Base-by-base conservation (phyloP, 2,329 filamentous ascomycete genomes). In the Beauveria varroae region DNA sequence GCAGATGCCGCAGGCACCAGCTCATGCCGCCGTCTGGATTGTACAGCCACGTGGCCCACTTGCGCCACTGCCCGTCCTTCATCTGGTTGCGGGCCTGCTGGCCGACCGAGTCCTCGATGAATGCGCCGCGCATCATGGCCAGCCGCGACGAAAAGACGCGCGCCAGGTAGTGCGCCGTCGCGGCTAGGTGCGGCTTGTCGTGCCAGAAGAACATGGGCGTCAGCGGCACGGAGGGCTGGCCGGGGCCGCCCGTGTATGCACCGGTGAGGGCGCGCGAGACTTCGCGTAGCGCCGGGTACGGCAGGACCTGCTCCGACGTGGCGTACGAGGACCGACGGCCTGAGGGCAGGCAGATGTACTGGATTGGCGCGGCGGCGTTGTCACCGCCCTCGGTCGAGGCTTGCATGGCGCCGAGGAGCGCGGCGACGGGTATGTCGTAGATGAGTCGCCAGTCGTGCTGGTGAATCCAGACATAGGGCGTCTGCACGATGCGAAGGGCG, bases 131-230 rank as follows among this genome's bases (percentile, higher is more conserved):
- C 5, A 75, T 69, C 64, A 84, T 76, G 1, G 81, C 78, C 18
- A 82, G 66, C 1, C 80, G 74, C 1, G 73, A 77, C 0, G 81
- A 76, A 54, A 84, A 84, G 1, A 84, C 76, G 0, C 76, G 72
- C 0, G 70, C 65, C 0, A 83, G 72, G 60, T 84, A 84, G 64
- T 84, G 81, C 1, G 70, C 65, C 0, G 74, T 77, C 3, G 75
- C 76, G 1, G 78, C 81, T 2, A 84, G 63, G 61, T 84, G 81
- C 0, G 81, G 81, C 65, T 84, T 84, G 63, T 84, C 81, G 60
- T 84, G 81, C 81, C 81, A 84, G 66, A 84, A 82, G 70, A 83
- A 84, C 59, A 84, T 73, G 0, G 81, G 81, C 1, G 81, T 84
- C 46, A 84, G 67, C 0, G 79, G 78, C 0, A 84, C 68, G 16